Base-by-base conservation (phyloP, 2,329 filamentous ascomycete genomes). In the Xylariaceae sp. region DNA sequence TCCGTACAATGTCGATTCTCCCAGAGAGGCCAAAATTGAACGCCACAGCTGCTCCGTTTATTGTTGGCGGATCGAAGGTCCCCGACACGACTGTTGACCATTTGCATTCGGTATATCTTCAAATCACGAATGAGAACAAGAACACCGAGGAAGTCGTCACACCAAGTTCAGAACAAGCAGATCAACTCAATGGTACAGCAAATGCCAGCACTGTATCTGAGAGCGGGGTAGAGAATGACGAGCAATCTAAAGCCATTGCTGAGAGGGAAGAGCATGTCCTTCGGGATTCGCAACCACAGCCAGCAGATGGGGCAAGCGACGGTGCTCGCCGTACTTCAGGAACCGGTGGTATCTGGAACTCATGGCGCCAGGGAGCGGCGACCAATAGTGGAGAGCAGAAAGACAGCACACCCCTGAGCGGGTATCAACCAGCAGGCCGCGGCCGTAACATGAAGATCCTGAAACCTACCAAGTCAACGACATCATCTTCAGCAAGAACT, bases 381-480 rank as follows among this genome's bases (percentile, higher is more conserved):
- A 63, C 68, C 1, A 71, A 70, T 42, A 72, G 74, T 5, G 60
- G 70, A 40, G 83, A 85, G 34, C 63, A 65, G n/a, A 76, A 73
- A 45, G 79, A 80, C 50, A 72, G 67, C 53, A 67, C 68, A 2
- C 75, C 75, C 43, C 65, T 79, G 54, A 83, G 81, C 56, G 82
- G 83, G 21, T 88, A 89, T 61, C 85, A 88, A 61, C 84, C 83
- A 56, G 73, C 83, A 53, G 68, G 81, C 61, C 73, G 82, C 38
- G 69, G 76, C 14, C 80, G 86, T 40, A 83, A 82, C 40, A 97
- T 97, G 86, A 97, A 95, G 71, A 85, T 96, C 2, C 73, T 97
- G 42, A 89, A 90, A 60, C 83, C 92, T 1, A 77, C 76, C 45
- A 93, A 89, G 63, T 74, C 83, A 5, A 68, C 69, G 19, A 69